Percentiles rank a stretch among this genome's conserved stretches.
Conservation (phyloP, 768 basidiomycete genomes). For the Leccinum boreale region DNA sequence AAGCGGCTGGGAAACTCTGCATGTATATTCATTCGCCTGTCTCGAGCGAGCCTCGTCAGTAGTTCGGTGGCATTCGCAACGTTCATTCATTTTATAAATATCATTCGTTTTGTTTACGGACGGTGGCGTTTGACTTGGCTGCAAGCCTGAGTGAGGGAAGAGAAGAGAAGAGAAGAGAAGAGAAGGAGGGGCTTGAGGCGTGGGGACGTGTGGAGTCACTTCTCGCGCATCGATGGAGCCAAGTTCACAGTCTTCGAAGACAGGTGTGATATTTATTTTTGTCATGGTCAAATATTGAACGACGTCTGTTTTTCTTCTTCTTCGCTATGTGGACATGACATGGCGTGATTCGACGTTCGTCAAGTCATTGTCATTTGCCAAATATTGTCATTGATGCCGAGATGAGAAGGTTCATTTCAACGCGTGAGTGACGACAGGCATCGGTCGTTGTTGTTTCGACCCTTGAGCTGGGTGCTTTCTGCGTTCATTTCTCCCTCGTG, state of each 20-base stretch:
- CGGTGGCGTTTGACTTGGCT: slow-evolving; percentile 1
- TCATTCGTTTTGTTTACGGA: slow-evolving; percentile 20
- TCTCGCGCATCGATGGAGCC: neutral
- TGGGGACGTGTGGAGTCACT: neutral
- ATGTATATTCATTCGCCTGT: slow-evolving; percentile 9
- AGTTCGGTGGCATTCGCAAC: slow-evolving; percentile 13
- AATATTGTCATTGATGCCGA: neutral
- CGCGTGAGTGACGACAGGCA: neutral
- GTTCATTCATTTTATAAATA: slow-evolving; percentile 27
- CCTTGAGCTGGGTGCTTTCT: neutral
- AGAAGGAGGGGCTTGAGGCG: neutral
- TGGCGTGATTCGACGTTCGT: neutral
- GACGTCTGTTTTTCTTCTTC: neutral
- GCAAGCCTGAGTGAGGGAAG: neutral
- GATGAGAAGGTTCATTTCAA: neutral
- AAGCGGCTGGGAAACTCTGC: neutral
- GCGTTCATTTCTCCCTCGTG: neutral
- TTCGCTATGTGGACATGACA: neutral
- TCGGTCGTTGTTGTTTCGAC: neutral
- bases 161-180: neutral
- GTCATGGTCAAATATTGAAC: slow-evolving; percentile 5
- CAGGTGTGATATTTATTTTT: neutral
- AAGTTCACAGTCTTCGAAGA: neutral
- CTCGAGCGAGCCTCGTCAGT: neutral
- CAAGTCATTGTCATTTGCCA: neutral